phyloP scores from a whole-genome alignment of 148 eudicot genomes.

The Polygonum aviculare region DNA sequence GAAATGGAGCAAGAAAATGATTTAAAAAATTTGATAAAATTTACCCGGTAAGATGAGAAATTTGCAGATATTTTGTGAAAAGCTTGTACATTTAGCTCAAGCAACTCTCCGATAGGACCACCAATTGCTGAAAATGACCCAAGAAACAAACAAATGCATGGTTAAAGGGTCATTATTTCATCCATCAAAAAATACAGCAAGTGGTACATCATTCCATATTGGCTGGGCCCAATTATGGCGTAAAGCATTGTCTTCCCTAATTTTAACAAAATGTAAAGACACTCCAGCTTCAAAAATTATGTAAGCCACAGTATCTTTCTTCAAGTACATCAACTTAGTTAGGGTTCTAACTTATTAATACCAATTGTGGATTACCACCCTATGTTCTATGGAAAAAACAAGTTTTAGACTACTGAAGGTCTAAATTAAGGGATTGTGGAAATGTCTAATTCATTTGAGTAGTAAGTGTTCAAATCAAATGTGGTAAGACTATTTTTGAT shows the following conservation, averaged over 20 bases:
- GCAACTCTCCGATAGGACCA: conserved; percentile 73
- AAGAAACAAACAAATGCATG: conserved; percentile 6
- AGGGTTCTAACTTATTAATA: neutral
- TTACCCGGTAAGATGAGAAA: conserved; percentile 68
- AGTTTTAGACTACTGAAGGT: too few relatives aligned
- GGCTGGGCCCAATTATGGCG: neutral
- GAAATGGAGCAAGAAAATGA: neutral
- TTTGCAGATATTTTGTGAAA: conserved; percentile 74
- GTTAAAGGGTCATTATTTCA: neutral
- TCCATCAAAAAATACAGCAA: neutral
- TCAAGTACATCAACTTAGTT: neutral
- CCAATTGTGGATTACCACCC: neutral
- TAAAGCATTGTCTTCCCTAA: neutral
- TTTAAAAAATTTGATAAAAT: neutral
- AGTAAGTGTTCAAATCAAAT: neutral
- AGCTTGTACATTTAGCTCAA: conserved; percentile 75
- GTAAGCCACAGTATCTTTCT: neutral
- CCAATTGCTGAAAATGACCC: conserved; percentile 71
- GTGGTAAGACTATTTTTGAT: neutral
- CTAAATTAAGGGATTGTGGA: too few relatives aligned
- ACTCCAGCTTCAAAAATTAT: neutral
- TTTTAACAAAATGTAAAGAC: neutral
- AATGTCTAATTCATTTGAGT: too few relatives aligned
- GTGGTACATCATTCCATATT: neutral
- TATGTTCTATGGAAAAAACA: neutral